Percentiles rank a stretch among this genome's conserved stretches.
Conservation (phyloP, 306 rosid genomes). For the Rubus idaeus region DNA sequence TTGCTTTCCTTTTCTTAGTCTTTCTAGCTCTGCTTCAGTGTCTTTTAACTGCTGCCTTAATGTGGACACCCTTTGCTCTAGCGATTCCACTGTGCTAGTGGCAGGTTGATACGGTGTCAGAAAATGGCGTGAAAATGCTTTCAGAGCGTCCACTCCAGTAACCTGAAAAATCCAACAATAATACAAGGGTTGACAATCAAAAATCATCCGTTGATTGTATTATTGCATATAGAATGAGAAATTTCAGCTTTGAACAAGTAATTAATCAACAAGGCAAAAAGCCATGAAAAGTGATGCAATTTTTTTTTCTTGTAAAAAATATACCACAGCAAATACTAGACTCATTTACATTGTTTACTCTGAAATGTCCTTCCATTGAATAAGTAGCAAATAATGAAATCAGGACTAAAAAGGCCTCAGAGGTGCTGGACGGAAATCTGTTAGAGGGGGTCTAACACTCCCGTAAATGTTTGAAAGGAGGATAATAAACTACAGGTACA, state of each 20-base stretch:
- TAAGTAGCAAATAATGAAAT: not conserved
- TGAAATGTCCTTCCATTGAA: not conserved
- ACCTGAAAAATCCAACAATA: slow-evolving; percentile 50
- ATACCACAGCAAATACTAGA: not conserved
- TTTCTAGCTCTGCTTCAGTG: slow-evolving; percentile 71
- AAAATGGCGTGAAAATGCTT: slow-evolving; percentile 68
- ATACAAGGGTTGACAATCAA: slow-evolving; percentile 9
- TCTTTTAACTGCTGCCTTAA: slow-evolving; percentile 58
- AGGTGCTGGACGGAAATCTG: not conserved
- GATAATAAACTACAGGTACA: too few relatives aligned
- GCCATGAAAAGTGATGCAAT: not conserved
- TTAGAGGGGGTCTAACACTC: not conserved
- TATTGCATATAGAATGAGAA: not conserved
- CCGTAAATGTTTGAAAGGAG: too few relatives aligned
- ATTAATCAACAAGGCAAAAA: not conserved
- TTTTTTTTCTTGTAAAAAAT: not conserved
- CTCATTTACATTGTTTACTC: not conserved
- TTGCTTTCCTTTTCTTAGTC: slow-evolving; percentile 48
- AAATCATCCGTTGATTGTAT: not conserved
- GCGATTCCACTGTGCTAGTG: slow-evolving; percentile 47
- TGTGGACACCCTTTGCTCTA: slow-evolving; percentile 56
- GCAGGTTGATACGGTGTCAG: slow-evolving; percentile 55
- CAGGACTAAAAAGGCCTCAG: not conserved
- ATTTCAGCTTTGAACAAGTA: not conserved
- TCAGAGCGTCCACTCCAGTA: slow-evolving; percentile 83